Conservation (phyloP, 345 rosid genomes). For the Streptanthus diversifolius region DNA sequence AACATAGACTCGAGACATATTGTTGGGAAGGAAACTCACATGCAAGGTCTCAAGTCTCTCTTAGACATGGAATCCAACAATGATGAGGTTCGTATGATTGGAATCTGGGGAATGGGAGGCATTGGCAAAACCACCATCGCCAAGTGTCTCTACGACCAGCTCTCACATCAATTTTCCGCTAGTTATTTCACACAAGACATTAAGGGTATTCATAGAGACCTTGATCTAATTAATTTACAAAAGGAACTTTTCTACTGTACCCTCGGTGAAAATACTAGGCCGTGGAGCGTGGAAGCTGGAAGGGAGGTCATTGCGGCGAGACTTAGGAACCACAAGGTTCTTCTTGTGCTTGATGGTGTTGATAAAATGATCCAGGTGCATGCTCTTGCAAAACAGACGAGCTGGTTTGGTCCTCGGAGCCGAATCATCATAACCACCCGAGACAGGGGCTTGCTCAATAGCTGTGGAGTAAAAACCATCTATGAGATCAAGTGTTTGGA, state of each 20-base stretch:
- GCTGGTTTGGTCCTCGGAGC: slow-evolving; percentile 18
- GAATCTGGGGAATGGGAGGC: slow-evolving; percentile 22
- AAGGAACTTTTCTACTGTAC: not conserved
- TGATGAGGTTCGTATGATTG: slow-evolving; percentile 2
- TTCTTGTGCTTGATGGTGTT: slow-evolving; percentile 23
- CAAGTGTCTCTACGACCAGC: not conserved
- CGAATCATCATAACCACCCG: slow-evolving; percentile 19
- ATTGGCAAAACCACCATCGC: slow-evolving; percentile 25
- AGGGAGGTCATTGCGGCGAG: not conserved
- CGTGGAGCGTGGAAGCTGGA: not conserved
- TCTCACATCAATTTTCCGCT: not conserved
- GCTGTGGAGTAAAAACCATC: not conserved
- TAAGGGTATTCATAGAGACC: not conserved
- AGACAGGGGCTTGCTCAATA: slow-evolving; percentile 6
- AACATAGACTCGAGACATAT: not conserved
- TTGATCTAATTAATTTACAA: not conserved
- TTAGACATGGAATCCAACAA: not conserved
- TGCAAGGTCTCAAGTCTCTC: not conserved
- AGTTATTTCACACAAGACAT: not conserved
- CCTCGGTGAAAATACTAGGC: not conserved
- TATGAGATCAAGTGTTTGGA: slow-evolving; percentile 10
- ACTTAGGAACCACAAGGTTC: not conserved
- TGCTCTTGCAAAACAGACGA: not conserved
- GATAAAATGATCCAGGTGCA: not conserved
- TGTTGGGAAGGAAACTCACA: slow-evolving; percentile 1